A percentile compares a stretch with the other conserved stretches of the same genome.
These are phyloP conservation scores for Sordariomycetes sp. DNA, from an alignment of 2,329 filamentous ascomycete species.

Conservation along the genomic window DNA sequence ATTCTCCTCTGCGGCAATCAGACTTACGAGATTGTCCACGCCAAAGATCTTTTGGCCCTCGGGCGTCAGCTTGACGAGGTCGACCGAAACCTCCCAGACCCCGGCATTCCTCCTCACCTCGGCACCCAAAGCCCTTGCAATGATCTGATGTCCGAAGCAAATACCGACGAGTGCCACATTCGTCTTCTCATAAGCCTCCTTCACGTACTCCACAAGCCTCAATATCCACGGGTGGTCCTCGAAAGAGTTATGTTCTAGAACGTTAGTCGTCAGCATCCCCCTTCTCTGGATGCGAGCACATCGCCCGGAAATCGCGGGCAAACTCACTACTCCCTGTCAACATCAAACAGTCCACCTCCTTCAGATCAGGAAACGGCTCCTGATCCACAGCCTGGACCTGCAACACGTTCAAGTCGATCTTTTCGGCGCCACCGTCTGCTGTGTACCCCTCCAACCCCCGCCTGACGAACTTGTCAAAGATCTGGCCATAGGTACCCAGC, in stretches of 20 bases:
- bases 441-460: slow-evolving; percentile 13
- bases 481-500: slow-evolving; percentile 19
- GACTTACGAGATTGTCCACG: slow-evolving; percentile 1
- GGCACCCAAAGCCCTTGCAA: slow-evolving; percentile 30
- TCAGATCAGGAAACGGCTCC: slow-evolving; percentile 14
- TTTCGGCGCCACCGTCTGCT: slow-evolving; percentile 6
- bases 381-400: slow-evolving; percentile 20
- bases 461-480: slow-evolving; percentile 17
- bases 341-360: slow-evolving; percentile 18
- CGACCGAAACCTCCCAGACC: slow-evolving; percentile 27
- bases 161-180: slow-evolving; percentile 33
- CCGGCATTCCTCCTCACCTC: slow-evolving; percentile 25
- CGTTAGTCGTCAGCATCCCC: background rate
- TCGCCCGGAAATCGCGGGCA: background rate
- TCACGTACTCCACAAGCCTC: slow-evolving; percentile 28
- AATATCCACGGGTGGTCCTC: slow-evolving; percentile 34
- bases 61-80: slow-evolving; percentile 2
- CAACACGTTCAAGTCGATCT: slow-evolving; percentile 13
- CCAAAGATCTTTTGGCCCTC: slow-evolving; percentile 4
- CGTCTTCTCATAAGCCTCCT: slow-evolving; percentile 18
- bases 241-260: slow-evolving; percentile 27
- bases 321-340: slow-evolving; percentile 22
- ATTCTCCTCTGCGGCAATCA: no score
- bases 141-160: slow-evolving; percentile 40
- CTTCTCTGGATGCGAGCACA: no score